Base-by-base conservation (phyloP, 1,139 yeast species). In the Pichia sp. region DNA sequence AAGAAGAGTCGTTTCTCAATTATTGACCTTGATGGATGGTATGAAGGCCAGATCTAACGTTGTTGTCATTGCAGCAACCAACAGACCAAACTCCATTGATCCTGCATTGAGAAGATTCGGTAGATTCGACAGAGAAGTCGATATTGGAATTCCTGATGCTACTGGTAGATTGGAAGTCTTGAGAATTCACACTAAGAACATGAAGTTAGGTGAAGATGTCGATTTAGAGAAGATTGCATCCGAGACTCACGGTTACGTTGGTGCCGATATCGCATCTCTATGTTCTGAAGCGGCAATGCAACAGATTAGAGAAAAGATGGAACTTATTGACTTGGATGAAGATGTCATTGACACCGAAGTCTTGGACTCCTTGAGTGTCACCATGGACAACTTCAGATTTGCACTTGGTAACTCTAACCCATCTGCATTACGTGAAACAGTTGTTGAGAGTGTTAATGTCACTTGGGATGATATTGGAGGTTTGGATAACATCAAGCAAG, bases 291-390 rank as follows among this genome's bases (percentile, higher is more conserved):
- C 98, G 45, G 99, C 98, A 42, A 81, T 81, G 91, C 91, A 81
- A 64, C 98, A 93, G 67, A 91, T 91, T 58, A 86, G 98, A 68
- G 99, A 91, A 67, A 91, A 91, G 77, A 88, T 91, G 97, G 98
- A 93, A 58, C 72, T 91, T 50, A 93, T 93, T 52, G 98, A 93
- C 59, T 72, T 93, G 52, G 98, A 93, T 48, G 97, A 91, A 64
- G 98, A 93, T 48, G 93, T 94, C 50, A 91, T 93, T 53, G 98
- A 88, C 59, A 96, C 98, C 27, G 98, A 93, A 67, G 82, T 91
- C 25, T 76, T 93, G 58, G 96, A 91, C 62, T 85, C 96, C 23
- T 72, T 93, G 51, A 98, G 98, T 45, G 98, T 93, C 42, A 88
- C 98, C 24, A 91, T 88, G 97, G 98, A 93, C 51, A 91, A 93